phyloP scores from a whole-genome alignment of 2,329 filamentous ascomycete species.

The Monosporascus sp. region DNA sequence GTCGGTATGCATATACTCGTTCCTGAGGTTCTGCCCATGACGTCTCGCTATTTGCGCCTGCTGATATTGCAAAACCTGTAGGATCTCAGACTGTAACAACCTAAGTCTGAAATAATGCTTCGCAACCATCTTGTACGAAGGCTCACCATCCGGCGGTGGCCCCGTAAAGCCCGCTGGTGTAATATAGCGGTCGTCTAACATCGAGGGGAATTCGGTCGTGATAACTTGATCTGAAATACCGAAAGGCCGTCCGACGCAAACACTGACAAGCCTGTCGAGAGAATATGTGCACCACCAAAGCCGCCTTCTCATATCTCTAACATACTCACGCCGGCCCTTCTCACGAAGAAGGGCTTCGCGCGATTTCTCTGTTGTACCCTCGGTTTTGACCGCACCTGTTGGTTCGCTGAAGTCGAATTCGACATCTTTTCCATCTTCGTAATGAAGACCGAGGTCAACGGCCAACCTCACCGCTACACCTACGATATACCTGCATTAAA shows the following conservation, averaged over 20 bases:
- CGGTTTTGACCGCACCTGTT: slow-evolving; percentile 32
- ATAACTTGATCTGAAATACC: slow-evolving; percentile 95
- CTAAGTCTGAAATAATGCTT: slow-evolving; percentile 90
- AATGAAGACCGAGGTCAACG: slow-evolving; percentile 86
- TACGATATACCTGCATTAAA: slow-evolving; percentile 67
- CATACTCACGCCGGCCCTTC: slow-evolving; percentile 70
- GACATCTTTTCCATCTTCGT: slow-evolving; percentile 73
- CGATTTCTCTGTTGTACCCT: slow-evolving; percentile 25
- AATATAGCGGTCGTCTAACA: slow-evolving; percentile 84
- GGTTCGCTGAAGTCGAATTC: slow-evolving; percentile 53
- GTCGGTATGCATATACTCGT: slow-evolving; percentile 71
- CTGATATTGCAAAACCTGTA: slow-evolving; percentile 89
- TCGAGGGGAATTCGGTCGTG: slow-evolving; percentile 88
- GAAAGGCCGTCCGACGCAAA: slow-evolving; percentile 88
- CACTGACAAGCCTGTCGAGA: slow-evolving; percentile 89
- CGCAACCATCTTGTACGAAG: slow-evolving; percentile 86
- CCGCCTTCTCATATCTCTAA: slow-evolving; percentile 77
- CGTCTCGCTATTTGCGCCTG: slow-evolving; percentile 76
- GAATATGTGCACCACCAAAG: slow-evolving; percentile 98
- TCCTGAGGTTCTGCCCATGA: slow-evolving; percentile 57
- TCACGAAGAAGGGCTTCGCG: slow-evolving; percentile 41
- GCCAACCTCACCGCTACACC: slow-evolving; percentile 87
- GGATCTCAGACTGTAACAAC: slow-evolving; percentile 86
- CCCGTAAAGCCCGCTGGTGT: slow-evolving; percentile 70
- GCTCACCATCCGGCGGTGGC: slow-evolving; percentile 51